Evolutionary conservation across 106 monocot genomes (phyloP), one percentile per base, ranked within the genome.

Genomic region (Narthecium ossifragum): DNA sequence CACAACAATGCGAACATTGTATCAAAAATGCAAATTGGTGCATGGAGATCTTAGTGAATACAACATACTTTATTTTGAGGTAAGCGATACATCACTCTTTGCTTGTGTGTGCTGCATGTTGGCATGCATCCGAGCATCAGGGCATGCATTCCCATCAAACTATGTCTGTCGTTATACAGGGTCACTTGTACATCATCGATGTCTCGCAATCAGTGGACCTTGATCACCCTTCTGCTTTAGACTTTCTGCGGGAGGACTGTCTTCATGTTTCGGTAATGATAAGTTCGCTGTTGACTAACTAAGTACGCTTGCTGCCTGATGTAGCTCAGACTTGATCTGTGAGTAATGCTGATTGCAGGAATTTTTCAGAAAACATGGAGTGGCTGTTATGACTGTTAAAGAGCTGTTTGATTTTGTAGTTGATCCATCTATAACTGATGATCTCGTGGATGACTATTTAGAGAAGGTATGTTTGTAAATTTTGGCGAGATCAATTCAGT

Each of bases 41-140:
- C 96, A 98, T 84, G 90, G 90, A 40, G 96, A 98, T 74, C 78
- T 98, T 25, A 98, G 96, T 51, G 96, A 98, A 69, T 98, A 98
- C 57, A 98, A 98, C 50, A 98, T 98, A 58, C 81, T 98, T 46
- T 98, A 90, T 79, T 98, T 80, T 56, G 87, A 90, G 90, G 96
- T 90, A 75, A 59, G 52, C 31, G 47, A 55, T 39, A 12, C 30
- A 11, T 14, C 17, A 17, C 4, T 10, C 30, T 40, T 13, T 53
- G 4, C 28, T 29, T 29, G 3, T 54, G 53, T 43, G 53, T 4
- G 13, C 27, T 14, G 27, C 3, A 10, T 29, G 3, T 31, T 28
- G 8, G 11, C 5, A 29, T 31, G 30, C 28, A 31, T 55, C 31
- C 9, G 10, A 55, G 3, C 18, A 6, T n/a, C 18, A 22, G 47